Base-by-base conservation (phyloP, 1,284 basidiomycete species). In the Coniferiporia weirii region DNA sequence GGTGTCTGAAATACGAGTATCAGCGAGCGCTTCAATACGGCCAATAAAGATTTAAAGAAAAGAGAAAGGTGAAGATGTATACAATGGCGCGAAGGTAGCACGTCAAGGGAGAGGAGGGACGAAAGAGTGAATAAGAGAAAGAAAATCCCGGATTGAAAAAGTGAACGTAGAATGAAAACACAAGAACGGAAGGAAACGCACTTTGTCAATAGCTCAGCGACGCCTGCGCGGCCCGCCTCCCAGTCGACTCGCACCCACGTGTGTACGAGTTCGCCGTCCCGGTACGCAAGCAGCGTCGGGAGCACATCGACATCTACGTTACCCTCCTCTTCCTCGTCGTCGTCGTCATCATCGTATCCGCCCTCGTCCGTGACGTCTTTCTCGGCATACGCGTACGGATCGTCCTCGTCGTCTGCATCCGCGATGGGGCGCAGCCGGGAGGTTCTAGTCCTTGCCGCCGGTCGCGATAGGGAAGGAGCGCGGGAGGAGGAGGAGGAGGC, bases 241-340 rank as follows among this genome's bases (percentile, higher is more conserved):
- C 87, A 91, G 69, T 93, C 91, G 2, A 93, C 87, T 19, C 91
- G 79, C 2, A 93, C 87, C 86, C 91, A 91, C 53, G 87, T 91
- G 65, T 89, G 81, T 20, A 89, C 82, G 13, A 93, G 79, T 60
- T 92, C 83, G n/a, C 91, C 91, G 57, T 80, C 83, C 12, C 86
- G 85, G 68, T 94, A 94, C 4, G 90, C 87, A 6, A 94, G 76
- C 66, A 94, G 71, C 1, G 91, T 94, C 0, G 92, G 91, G 7
- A 94, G 77, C 75, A 93, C 83, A 66, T 93, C 91, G 1, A 83
- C 79, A 65, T 93, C 90, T 34, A 90, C 85, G 34, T 79, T 70
- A 50, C 81, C 80, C 48, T 83, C 82, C 7, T 77, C 76, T 57
- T 68, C 59, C 6, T 66, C 65, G 17, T 51, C 47, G 54, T 57